Conservation (phyloP, 176 grass and related monocot species). For the Leersia perrieri region DNA sequence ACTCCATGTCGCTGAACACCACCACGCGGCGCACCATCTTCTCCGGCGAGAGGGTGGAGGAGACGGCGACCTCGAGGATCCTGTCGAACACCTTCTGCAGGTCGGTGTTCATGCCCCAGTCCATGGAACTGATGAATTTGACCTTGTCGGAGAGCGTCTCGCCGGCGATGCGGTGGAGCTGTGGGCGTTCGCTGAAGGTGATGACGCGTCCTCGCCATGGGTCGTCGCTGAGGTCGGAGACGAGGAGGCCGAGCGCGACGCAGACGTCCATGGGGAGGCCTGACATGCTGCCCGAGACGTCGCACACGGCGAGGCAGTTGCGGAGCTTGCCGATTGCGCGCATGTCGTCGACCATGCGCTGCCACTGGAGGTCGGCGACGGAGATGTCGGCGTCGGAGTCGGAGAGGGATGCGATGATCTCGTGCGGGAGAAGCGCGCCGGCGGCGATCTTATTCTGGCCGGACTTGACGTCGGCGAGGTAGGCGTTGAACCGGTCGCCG, state of each 20-base stretch:
- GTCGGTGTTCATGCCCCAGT: constrained; percentile 51
- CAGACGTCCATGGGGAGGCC: constrained; percentile 64
- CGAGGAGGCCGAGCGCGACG: constrained; percentile 74
- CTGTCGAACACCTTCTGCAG: constrained; percentile 66
- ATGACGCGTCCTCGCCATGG: constrained; percentile 71
- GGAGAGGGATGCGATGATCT: constrained; percentile 41
- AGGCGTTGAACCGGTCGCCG: constrained; percentile 49
- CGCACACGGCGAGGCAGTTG: constrained; percentile 78
- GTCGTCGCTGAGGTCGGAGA: constrained; percentile 71
- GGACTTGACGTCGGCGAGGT: constrained; percentile 52
- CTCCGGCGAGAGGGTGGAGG: constrained; percentile 21
- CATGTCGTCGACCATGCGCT: constrained; percentile 66
- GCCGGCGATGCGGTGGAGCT: constrained; percentile 44
- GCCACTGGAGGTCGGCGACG: constrained; percentile 70
- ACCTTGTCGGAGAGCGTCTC: constrained; percentile 38
- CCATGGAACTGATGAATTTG: constrained; percentile 32
- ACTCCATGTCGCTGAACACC: constrained; percentile 78
- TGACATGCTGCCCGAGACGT: constrained; percentile 70
- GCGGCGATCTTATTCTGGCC: constrained; percentile 60
- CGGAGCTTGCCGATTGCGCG: constrained; percentile 37
- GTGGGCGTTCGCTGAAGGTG: constrained; percentile 51
- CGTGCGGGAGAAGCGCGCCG: constrained; percentile 75
- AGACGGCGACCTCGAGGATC: constrained; percentile 43
- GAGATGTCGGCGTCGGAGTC: background rate
- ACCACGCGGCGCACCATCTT: constrained; percentile 50